Conservation (phyloP, 2,329 filamentous ascomycete genomes). For the Bipolaris zeicola region DNA sequence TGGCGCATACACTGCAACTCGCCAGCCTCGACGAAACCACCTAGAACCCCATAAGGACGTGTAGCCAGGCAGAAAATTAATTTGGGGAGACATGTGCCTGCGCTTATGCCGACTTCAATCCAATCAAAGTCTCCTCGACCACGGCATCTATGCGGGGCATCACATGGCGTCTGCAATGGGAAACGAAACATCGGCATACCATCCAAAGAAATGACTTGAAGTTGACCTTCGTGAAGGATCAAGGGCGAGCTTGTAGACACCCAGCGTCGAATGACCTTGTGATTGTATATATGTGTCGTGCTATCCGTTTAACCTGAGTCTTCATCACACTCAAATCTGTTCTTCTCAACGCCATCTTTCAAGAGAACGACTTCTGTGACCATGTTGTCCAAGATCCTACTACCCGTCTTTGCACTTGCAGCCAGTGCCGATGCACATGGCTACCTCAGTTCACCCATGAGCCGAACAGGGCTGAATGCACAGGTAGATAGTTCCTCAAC, state of each 20-base stretch:
- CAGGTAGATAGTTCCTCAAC: slow-evolving; percentile 17
- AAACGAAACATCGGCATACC: background rate
- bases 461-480: slow-evolving; percentile 42
- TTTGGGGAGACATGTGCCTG: background rate
- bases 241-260: slow-evolving; percentile 3
- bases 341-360: background rate
- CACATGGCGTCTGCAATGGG: background rate
- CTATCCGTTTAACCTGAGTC: background rate
- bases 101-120: slow-evolving; percentile 8
- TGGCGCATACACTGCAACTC: background rate
- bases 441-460: slow-evolving; percentile 42
- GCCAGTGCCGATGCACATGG: slow-evolving; percentile 36
- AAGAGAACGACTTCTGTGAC: background rate
- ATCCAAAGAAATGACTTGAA: background rate
- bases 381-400: slow-evolving; percentile 26
- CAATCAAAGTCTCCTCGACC: background rate
- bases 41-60: background rate
- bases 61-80: background rate
- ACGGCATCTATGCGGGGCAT: background rate
- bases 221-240: background rate
- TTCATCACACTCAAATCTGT: background rate
- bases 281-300: background rate
- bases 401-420: slow-evolving; percentile 26
- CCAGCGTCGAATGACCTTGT: background rate
- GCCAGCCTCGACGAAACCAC: background rate